These are phyloP conservation scores for Zymoseptoria passerinii DNA, from an alignment of 2,329 filamentous ascomycete genomes.

Conservation along the genomic window DNA sequence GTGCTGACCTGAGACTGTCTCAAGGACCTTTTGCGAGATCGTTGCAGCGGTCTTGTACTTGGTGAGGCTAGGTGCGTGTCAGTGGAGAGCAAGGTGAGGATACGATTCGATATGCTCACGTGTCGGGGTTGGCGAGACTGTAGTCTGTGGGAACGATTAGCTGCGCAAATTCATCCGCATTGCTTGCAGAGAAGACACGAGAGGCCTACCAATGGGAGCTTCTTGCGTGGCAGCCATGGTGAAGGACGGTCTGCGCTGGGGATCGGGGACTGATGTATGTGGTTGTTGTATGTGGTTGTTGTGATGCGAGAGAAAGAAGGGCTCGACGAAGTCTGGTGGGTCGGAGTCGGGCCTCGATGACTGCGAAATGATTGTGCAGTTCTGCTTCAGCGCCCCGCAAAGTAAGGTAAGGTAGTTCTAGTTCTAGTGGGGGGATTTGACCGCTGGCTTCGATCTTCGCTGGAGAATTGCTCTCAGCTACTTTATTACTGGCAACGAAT, in stretches of 20 bases:
- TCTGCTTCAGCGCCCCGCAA: too few relatives aligned
- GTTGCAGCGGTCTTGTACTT: constrained; percentile 97
- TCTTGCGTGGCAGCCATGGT: constrained; percentile 15
- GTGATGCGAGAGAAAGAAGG: not conserved
- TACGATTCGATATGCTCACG: constrained; percentile 20
- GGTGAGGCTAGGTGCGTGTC: constrained; percentile 87
- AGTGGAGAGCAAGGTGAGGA: constrained; percentile 62
- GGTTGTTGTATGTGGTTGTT: constrained; percentile 1
- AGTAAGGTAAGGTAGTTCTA: too few relatives aligned
- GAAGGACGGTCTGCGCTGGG: not conserved
- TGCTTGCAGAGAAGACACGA: not conserved
- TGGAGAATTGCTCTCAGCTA: not conserved
- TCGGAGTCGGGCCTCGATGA: not conserved
- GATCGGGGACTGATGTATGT: not conserved
- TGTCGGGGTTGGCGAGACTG: constrained; percentile 32
- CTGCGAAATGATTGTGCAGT: too few relatives aligned
- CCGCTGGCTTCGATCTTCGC: not conserved
- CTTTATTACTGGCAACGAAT: not conserved
- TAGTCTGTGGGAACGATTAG: constrained; percentile 24
- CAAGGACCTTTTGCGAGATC: constrained; percentile 93
- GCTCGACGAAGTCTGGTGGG: not conserved
- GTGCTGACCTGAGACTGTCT: constrained; percentile 59
- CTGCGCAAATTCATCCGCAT: not conserved
- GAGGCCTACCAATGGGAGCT: constrained; percentile 19
- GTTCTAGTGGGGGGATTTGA: not conserved